Percentiles rank a stretch among this genome's conserved stretches.
Evolutionary conservation across 495 filamentous ascomycete genomes (phyloP).

Genomic region (Durotheca rogersii): DNA sequence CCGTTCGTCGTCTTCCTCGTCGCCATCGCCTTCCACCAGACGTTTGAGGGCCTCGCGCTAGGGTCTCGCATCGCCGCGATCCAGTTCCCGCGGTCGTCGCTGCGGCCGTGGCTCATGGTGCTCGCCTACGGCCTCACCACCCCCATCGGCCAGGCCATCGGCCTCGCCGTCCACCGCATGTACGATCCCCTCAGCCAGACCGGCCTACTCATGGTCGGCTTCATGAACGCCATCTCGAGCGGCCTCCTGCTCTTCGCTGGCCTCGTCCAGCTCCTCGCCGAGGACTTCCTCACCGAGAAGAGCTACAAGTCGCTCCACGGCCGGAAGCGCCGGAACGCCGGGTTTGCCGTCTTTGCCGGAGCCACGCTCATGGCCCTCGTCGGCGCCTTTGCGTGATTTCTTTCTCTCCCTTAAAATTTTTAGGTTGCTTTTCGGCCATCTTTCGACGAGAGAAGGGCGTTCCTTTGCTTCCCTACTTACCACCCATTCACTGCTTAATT

Average conservation of each 20-base stretch:
- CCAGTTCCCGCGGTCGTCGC: conserved; percentile 54
- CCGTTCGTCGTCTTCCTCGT: conserved; percentile 77
- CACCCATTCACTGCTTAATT: no score
- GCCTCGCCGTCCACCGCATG: conserved; percentile 74
- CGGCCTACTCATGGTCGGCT: conserved; percentile 84
- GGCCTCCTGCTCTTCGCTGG: conserved; percentile 89
- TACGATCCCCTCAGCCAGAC: conserved; percentile 83
- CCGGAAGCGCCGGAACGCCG: conserved; percentile 69
- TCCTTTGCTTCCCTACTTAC: no score
- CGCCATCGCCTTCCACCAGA: conserved; percentile 80
- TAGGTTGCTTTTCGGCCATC: no score
- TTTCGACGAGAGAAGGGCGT: no score
- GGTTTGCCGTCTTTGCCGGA: conserved; percentile 71
- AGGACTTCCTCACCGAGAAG: conserved; percentile 88
- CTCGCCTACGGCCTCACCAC: conserved; percentile 90
- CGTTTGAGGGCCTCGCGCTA: conserved; percentile 73
- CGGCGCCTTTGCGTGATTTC: conserved; percentile 77
- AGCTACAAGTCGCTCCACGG: conserved; percentile 78
- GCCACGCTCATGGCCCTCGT: conserved; percentile 83
- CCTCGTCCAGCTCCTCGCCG: conserved; percentile 85
- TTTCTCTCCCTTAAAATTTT: no score
- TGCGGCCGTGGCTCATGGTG: conserved; percentile 90
- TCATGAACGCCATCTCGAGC: conserved; percentile 88
- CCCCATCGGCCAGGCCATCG: conserved; percentile 86
- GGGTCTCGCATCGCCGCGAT: conserved; percentile 71